These are phyloP conservation scores for Chytriomyces sp. DNA, from an alignment of 192 early-diverging fungal genomes.

Conservation along the genomic window DNA sequence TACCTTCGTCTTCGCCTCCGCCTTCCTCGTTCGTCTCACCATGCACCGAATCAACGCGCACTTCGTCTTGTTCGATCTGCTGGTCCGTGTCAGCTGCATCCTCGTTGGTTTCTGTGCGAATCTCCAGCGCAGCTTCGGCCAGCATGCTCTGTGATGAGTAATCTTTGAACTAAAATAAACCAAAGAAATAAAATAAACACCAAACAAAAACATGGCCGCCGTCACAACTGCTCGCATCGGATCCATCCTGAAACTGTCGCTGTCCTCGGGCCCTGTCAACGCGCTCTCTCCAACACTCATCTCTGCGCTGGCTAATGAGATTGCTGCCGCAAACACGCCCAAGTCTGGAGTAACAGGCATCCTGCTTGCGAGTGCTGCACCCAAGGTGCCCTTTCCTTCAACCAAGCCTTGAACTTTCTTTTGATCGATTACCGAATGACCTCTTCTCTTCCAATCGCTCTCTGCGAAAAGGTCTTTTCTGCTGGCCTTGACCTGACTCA, in stretches of 20 bases:
- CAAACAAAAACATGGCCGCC: background rate
- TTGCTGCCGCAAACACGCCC: constrained; percentile 8
- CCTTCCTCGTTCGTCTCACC: too few relatives aligned
- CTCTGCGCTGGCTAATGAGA: background rate
- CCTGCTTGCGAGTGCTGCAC: constrained; percentile 8
- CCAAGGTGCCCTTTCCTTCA: constrained; percentile 19
- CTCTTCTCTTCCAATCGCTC: background rate
- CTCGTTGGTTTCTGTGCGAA: too few relatives aligned
- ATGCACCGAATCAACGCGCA: too few relatives aligned
- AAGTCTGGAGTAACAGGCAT: constrained; percentile 27
- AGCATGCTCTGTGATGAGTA: too few relatives aligned
- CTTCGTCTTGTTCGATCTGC: too few relatives aligned
- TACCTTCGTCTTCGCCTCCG: too few relatives aligned
- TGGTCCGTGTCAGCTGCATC: too few relatives aligned
- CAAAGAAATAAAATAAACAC: too few relatives aligned
- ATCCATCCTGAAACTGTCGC: constrained; percentile 5
- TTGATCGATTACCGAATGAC: background rate
- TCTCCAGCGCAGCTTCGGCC: too few relatives aligned
- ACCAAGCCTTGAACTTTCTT: background rate
- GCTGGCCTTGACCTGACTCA: constrained; percentile 31
- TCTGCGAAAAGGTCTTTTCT: constrained; percentile 25
- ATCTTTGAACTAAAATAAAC: too few relatives aligned
- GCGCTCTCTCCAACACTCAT: constrained; percentile 25
- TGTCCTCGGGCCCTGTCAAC: constrained; percentile 32
- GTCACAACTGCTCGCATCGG: background rate